A percentile compares a stretch with the other conserved stretches of the same genome.
phyloP scores from a whole-genome alignment of 306 rosid species.

The Sechiopsis laciniata region DNA sequence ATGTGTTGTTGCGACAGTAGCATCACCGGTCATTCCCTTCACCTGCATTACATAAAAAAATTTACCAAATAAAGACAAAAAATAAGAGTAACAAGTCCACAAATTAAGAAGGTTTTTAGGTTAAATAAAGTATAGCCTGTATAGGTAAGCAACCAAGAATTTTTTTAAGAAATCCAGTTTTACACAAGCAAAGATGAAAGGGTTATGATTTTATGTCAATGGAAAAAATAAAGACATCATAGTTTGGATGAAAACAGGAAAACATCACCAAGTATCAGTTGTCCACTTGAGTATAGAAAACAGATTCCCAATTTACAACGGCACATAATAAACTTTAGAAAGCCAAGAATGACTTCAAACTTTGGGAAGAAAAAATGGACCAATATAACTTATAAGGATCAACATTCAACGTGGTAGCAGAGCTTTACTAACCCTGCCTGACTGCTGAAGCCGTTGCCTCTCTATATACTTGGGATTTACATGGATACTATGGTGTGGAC shows the following conservation, averaged over 20 bases:
- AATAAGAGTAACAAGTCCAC: neutral
- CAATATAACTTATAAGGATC: neutral
- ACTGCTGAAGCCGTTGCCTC: slow-evolving; percentile 83
- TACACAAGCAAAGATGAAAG: slow-evolving; percentile 10
- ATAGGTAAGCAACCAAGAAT: neutral
- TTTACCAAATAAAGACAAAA: slow-evolving; percentile 1
- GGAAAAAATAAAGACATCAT: neutral
- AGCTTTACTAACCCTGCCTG: slow-evolving; percentile 53
- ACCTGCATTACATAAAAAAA: slow-evolving; percentile 36
- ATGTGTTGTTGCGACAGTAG: slow-evolving; percentile 39
- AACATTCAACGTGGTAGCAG: neutral
- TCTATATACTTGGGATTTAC: slow-evolving; percentile 92
- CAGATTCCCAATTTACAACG: neutral
- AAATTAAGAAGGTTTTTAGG: neutral
- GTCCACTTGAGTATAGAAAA: neutral
- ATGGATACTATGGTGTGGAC: slow-evolving; percentile 76
- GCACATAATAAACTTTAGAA: neutral
- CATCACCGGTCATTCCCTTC: slow-evolving; percentile 50
- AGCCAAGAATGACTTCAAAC: slow-evolving; percentile 12
- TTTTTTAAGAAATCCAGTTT: neutral
- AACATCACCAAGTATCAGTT: neutral
- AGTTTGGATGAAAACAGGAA: neutral
- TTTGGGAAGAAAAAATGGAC: neutral
- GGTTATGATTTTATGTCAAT: neutral
- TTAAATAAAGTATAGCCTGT: neutral